Evolutionary conservation across 306 rosid genomes (phyloP), one percentile per base, ranked within the genome.

Genomic region (Aeschynomene evenia): DNA sequence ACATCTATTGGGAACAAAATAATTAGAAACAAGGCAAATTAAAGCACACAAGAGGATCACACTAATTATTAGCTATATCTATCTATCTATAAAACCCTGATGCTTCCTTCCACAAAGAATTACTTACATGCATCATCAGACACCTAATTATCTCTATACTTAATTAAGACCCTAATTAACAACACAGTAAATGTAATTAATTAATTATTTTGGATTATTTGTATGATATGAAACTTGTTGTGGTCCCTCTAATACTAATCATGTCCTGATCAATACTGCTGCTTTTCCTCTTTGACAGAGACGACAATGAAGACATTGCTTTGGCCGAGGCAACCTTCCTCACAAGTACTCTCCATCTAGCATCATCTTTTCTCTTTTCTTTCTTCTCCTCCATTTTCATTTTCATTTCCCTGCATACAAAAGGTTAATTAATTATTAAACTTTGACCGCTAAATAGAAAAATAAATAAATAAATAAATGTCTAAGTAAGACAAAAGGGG

Each of bases 261-360:
- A n/a, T n/a, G n/a, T n/a, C n/a, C n/a, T n/a, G n/a, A n/a, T n/a
- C n/a, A n/a, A n/a, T n/a, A n/a, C n/a, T n/a, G n/a, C n/a, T n/a
- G n/a, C n/a, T n/a, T n/a, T 83, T 87, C 71, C 80, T 87, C 72
- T 79, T 86, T 7, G 81, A 53, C 11, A 86, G 37, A 5, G 91
- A 75, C 36, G 91, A 75, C 36, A 90, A 74, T 2, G 91, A 83
- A 26, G 91, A 85, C 29, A 92, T 79, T 40, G 86, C 87, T 79
- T 76, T 92, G 19, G 91, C 96, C 0, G 90, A 85, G 11, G 87
- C 83, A 69, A 93, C 98, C 81, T 90, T 93, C 52, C 77, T 79
- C 71, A 72, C 96, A 0, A 93, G 84, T 18, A 88, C 48, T 52
- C 77, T 85, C 98, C 98, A 92, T 52, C 67, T 81, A 3, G 77